These are phyloP conservation scores for Fraxinus paxiana DNA, from an alignment of 305 asterid species.

Conservation along the genomic window DNA sequence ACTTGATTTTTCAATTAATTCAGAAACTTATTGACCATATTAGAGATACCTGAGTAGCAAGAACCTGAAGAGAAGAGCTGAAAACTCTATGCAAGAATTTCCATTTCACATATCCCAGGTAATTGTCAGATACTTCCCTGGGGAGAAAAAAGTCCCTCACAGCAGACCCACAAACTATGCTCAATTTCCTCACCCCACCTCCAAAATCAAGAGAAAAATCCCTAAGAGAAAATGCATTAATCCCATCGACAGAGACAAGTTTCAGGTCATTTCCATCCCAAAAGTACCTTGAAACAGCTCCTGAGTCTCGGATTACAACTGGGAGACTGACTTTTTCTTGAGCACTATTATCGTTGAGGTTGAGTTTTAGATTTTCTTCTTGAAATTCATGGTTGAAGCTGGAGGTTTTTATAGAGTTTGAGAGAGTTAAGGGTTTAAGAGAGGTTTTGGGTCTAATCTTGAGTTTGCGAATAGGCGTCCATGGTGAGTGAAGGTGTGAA, in stretches of 20 bases:
- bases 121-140: slow-evolving; percentile 58
- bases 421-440: slow-evolving; percentile 44
- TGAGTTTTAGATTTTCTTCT: slow-evolving; percentile 24
- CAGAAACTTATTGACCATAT: background rate
- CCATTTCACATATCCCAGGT: slow-evolving; percentile 88
- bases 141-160: slow-evolving; percentile 69
- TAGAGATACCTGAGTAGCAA: slow-evolving; percentile 76
- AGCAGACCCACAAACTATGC: slow-evolving; percentile 39
- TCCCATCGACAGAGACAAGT: slow-evolving; percentile 51
- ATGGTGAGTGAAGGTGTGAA: slow-evolving; percentile 24
- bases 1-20: background rate
- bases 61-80: slow-evolving; percentile 92
- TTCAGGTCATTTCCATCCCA: slow-evolving; percentile 73
- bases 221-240: slow-evolving; percentile 35
- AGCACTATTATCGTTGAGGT: background rate
- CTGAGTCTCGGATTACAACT: slow-evolving; percentile 45
- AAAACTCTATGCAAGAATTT: slow-evolving; percentile 83
- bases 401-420: slow-evolving; percentile 37
- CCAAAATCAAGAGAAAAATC: slow-evolving; percentile 45
- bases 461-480: slow-evolving; percentile 24
- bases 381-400: slow-evolving; percentile 21
- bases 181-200: slow-evolving; percentile 47
- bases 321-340: slow-evolving; percentile 46
- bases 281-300: slow-evolving; percentile 52
- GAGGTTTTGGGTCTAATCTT: slow-evolving; percentile 41